Evolutionary conservation across 139 green algal species (phyloP).

Genomic region (Chlamydomonas incerta): DNA sequence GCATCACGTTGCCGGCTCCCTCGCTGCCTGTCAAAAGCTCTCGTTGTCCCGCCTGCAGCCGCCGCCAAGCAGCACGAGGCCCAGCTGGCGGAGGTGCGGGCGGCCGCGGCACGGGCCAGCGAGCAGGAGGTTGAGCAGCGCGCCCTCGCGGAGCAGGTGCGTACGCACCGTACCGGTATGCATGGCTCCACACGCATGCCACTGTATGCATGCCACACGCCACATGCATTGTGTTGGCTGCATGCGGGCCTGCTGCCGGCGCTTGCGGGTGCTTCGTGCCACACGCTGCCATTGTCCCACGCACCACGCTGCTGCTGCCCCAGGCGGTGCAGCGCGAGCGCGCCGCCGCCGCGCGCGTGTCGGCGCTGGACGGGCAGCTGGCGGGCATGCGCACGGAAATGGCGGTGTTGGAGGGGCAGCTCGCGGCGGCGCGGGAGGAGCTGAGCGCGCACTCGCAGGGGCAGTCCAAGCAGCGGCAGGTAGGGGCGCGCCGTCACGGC

Average conservation of each 20-base stretch:
- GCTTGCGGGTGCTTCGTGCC: no score
- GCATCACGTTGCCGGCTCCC: no score
- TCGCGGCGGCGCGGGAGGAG: background rate
- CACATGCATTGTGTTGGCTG: no score
- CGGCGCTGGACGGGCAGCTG: background rate
- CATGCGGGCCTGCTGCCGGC: no score
- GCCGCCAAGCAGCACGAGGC: background rate
- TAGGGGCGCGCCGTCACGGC: no score
- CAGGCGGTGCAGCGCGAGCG: conserved; percentile 9
- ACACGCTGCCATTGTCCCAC: no score
- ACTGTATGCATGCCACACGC: no score
- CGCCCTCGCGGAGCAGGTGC: background rate
- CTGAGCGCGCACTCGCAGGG: background rate
- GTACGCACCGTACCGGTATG: no score
- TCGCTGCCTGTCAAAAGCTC: no score
- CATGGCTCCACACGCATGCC: no score
- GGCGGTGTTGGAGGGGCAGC: background rate
- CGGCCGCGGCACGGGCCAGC: background rate
- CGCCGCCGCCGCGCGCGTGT: background rate
- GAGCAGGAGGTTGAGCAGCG: background rate
- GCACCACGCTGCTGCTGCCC: background rate
- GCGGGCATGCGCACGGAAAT: background rate
- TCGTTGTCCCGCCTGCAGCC: no score
- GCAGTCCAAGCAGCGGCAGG: background rate
- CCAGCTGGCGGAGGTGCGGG: background rate